Base-by-base conservation (phyloP, 2,329 filamentous ascomycete genomes). In the Alternaria gansuensis region DNA sequence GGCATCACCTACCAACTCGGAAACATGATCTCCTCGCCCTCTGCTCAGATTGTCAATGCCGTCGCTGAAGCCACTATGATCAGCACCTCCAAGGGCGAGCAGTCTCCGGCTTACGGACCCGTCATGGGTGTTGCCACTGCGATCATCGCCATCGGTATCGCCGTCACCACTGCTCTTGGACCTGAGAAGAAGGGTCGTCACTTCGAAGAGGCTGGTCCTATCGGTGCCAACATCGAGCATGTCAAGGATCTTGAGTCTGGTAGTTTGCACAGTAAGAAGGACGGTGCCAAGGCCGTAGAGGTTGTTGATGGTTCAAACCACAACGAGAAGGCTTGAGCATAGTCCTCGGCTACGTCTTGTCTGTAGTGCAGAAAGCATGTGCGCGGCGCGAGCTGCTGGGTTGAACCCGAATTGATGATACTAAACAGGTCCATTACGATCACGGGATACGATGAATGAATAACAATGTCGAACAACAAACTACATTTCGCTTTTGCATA, bases 111-210 rank as follows among this genome's bases (percentile, higher is more conserved):
- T 0, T 93, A 93, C 66, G 90, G 90, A 0, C 90, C 88, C 0
- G 85, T 85, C 14, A 93, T 92, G 90, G 90, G 85, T 11, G 81
- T 92, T 54, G 90, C 88, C 3, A 93, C 90, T 3, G 90, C 88
- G 1, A 93, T 93, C 66, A 92, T 93, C 63, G 88, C 87, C 0
- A 44, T 86, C 0, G 90, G 90, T 1, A 92, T 93, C 60, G 81
- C 84, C 10, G 71, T 88, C 23, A 92, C 89, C 0, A 85, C 87
- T 4, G 85, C 88, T 29, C 71, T 93, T 53, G 91, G 91, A 0
- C 90, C 90, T 0, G 91, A 93, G 83, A 90, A 88, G 79, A 84
- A 88, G 44, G 91, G 90, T 2, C 82, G 88, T 17, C 81, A 84
- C 57, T 93, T 94, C 66, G 90, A 91, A 72, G 80, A 83, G 54